These are phyloP conservation scores for Boletus fagicola DNA, from an alignment of 768 basidiomycete genomes.

Conservation along the genomic window DNA sequence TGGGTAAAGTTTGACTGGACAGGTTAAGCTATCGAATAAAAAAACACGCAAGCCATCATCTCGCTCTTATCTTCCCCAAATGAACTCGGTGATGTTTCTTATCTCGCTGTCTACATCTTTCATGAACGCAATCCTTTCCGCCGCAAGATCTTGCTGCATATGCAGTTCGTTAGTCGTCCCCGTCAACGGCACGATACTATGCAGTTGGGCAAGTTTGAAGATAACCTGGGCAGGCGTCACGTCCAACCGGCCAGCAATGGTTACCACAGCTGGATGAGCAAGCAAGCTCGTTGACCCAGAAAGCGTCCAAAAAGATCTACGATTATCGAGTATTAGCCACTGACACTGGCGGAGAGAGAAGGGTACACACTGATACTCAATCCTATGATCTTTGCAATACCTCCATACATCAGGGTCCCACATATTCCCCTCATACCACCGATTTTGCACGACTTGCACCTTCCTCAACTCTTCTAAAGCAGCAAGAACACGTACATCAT, in stretches of 20 bases:
- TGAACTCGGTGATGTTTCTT: slow-evolving; percentile 26
- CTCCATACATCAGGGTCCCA: slow-evolving; percentile 68
- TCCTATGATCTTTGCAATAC: slow-evolving; percentile 61
- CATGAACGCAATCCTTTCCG: slow-evolving; percentile 37
- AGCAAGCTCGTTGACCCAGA: slow-evolving; percentile 71
- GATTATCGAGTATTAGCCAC: background rate
- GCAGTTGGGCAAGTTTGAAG: slow-evolving; percentile 65
- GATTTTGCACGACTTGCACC: slow-evolving; percentile 76
- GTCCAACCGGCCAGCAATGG: slow-evolving; percentile 44
- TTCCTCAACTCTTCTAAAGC: slow-evolving; percentile 52
- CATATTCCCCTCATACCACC: slow-evolving; percentile 79
- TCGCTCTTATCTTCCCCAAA: slow-evolving; percentile 28
- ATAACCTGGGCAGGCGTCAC: slow-evolving; percentile 65
- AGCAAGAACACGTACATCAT: slow-evolving; percentile 56
- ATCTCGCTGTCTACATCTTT: slow-evolving; percentile 28
- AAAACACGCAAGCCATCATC: background rate
- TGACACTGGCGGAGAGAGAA: background rate
- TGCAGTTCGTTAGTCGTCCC: slow-evolving; percentile 69
- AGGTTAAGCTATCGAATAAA: background rate
- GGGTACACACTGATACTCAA: slow-evolving; percentile 66
- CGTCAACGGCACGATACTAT: slow-evolving; percentile 68
- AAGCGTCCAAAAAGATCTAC: slow-evolving; percentile 85
- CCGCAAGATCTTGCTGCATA: slow-evolving; percentile 63
- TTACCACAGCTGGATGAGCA: slow-evolving; percentile 42
- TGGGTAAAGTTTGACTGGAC: background rate